phyloP scores from a whole-genome alignment of 495 filamentous ascomycete genomes.

The Bacidia gigantensis region DNA sequence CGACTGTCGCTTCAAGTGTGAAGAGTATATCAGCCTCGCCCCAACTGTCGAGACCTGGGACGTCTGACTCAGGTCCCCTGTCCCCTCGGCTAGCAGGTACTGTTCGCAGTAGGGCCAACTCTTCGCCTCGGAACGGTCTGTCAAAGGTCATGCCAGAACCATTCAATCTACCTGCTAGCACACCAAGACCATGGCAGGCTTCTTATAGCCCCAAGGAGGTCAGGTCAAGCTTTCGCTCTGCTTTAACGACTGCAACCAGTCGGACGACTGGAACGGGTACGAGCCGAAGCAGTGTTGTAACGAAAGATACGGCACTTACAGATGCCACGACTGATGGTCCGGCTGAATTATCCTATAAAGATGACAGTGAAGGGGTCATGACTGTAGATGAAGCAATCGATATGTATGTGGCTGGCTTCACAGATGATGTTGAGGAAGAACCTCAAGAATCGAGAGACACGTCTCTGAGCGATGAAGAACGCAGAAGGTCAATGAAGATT shows the following conservation, averaged over 20 bases:
- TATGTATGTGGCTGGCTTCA: constrained; percentile 81
- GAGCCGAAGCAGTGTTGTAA: constrained; percentile 68
- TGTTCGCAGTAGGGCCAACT: constrained; percentile 3
- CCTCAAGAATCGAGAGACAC: constrained; percentile 18
- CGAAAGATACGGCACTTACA: constrained; percentile 64
- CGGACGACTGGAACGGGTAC: constrained; percentile 54
- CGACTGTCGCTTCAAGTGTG: neutral
- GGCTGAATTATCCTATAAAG: constrained; percentile 40
- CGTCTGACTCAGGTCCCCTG: constrained; percentile 1
- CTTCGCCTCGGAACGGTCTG: neutral
- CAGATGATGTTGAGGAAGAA: constrained; percentile 36
- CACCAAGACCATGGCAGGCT: constrained; percentile 18
- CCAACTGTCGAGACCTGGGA: constrained; percentile 12
- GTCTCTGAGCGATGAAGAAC: constrained; percentile 13
- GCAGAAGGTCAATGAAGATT: constrained; percentile 17
- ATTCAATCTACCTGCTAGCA: constrained; percentile 18
- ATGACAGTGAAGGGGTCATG: constrained; percentile 48
- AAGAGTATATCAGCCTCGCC: constrained; percentile 5
- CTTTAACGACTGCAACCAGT: constrained; percentile 54
- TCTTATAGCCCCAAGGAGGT: constrained; percentile 32
- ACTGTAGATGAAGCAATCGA: constrained; percentile 87
- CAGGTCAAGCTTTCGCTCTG: constrained; percentile 60
- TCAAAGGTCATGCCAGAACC: neutral
- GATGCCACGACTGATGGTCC: constrained; percentile 46
- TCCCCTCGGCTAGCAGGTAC: constrained; percentile 3